These are phyloP conservation scores for Trichoderma koningiopsis DNA, from an alignment of 2,329 filamentous ascomycete genomes.

Conservation along the genomic window DNA sequence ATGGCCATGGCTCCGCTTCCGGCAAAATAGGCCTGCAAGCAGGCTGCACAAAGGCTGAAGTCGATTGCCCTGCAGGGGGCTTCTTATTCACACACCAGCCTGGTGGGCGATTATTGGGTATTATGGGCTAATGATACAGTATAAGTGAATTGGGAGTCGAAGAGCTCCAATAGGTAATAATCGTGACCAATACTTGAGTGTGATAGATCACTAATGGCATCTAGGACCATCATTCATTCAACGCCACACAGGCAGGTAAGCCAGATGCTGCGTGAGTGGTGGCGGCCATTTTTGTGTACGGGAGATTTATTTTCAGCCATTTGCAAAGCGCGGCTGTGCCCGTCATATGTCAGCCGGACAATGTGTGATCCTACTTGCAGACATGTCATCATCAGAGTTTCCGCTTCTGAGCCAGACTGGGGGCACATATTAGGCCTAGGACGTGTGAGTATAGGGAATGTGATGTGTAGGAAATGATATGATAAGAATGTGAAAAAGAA, in stretches of 20 bases:
- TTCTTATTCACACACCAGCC: not conserved
- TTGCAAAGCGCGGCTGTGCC: constrained; percentile 9
- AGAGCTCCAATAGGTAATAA: not conserved
- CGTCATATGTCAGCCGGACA: constrained; percentile 22
- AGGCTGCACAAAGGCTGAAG: not conserved
- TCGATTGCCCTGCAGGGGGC: constrained; percentile 3
- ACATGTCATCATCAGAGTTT: not conserved
- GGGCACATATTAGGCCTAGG: not conserved
- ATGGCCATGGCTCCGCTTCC: constrained; percentile 12
- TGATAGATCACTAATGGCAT: constrained; percentile 7
- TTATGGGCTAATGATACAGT: constrained; percentile 7
- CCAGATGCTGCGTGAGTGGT: not conserved
- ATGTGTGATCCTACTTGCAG: constrained; percentile 13
- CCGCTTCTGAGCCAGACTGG: constrained; percentile 1
- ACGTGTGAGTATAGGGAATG: not conserved
- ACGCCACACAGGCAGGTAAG: constrained; percentile 5
- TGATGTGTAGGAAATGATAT: constrained; percentile 19
- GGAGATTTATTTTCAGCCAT: constrained; percentile 13
- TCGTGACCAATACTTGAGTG: not conserved
- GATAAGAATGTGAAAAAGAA: not conserved
- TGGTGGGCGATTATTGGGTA: not conserved
- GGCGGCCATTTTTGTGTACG: not conserved
- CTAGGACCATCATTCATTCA: not conserved
- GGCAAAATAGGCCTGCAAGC: constrained; percentile 8
- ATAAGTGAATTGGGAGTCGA: not conserved